Evolutionary conservation across 371 early-diverging fungal genomes (phyloP).

Genomic region (Mortierella sp.): DNA sequence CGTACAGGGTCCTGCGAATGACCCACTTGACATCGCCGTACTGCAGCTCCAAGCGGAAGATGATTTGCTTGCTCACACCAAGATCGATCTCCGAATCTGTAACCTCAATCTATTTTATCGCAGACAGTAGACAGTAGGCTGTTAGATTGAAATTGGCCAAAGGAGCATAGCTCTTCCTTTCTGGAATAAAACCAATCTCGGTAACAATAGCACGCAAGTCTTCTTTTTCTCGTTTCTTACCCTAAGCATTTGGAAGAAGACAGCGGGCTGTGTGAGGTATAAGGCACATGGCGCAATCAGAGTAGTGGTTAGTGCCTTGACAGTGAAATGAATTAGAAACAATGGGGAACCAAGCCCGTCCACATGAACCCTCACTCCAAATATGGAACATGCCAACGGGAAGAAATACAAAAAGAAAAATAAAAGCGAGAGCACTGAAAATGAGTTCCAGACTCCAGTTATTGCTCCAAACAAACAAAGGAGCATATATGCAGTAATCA

Average conservation of each 20-base stretch:
- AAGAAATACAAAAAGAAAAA: neutral
- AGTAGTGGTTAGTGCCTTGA: neutral
- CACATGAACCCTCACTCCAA: neutral
- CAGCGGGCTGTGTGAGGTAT: constrained; percentile 32
- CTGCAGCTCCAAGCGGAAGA: constrained; percentile 79
- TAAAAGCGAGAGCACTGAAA: neutral
- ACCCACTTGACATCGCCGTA: constrained; percentile 91
- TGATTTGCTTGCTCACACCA: constrained; percentile 45
- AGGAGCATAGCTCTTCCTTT: neutral
- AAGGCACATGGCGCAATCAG: neutral
- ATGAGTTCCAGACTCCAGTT: neutral
- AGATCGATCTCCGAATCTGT: constrained; percentile 68
- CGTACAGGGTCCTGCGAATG: constrained; percentile 74
- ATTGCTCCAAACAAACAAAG: constrained; percentile 1
- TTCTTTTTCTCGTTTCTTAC: constrained; percentile 26
- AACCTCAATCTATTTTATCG: constrained; percentile 59
- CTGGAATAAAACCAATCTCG: neutral
- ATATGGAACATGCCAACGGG: neutral
- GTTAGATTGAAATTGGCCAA: neutral
- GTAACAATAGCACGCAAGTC: neutral
- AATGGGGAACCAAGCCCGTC: neutral
- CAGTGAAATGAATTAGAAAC: too few relatives aligned
- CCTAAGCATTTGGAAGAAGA: constrained; percentile 47
- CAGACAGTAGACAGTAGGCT: neutral
- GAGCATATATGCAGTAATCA: neutral